Evolutionary conservation across 2,329 filamentous ascomycete species (phyloP).

Genomic region (Helotiales sp.): DNA sequence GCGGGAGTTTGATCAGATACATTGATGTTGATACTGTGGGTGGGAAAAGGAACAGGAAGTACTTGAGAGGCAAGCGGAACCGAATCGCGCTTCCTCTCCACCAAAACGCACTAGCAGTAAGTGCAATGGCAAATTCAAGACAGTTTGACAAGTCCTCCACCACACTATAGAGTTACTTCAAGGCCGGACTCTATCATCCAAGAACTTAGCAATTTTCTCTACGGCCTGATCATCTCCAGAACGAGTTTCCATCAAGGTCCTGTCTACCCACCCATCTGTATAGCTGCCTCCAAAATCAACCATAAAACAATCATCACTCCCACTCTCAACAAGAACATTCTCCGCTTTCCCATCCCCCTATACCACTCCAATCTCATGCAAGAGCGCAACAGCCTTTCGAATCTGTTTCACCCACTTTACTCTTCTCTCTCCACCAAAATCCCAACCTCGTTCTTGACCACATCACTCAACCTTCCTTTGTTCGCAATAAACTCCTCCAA

Average conservation of each 20-base stretch:
- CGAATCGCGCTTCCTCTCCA: too few relatives aligned
- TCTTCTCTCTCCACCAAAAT: conserved; percentile 10
- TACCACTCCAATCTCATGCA: conserved; percentile 26
- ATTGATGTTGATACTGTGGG: too few relatives aligned
- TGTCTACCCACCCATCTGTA: conserved; percentile 28
- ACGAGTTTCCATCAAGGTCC: conserved; percentile 20
- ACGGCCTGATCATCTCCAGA: conserved; percentile 24
- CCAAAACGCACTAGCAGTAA: too few relatives aligned
- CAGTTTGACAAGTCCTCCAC: not conserved
- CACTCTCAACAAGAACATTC: conserved; percentile 27
- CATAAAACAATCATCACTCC: conserved; percentile 23
- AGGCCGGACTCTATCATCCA: not conserved
- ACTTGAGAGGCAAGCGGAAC: too few relatives aligned
- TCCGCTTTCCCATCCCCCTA: conserved; percentile 32
- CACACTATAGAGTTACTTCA: not conserved
- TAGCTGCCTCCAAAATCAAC: conserved; percentile 31
- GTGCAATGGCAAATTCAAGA: too few relatives aligned
- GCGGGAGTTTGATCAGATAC: too few relatives aligned
- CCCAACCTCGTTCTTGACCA: conserved; percentile 5
- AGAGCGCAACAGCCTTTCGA: conserved; percentile 13
- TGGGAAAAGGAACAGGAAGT: too few relatives aligned
- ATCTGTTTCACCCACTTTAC: conserved; percentile 25
- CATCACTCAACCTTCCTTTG: conserved; percentile 7
- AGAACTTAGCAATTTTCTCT: not conserved
- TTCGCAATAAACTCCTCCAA: conserved; percentile 22